Conservation (phyloP, 441 rosid genomes). For the Populus hybrid region DNA sequence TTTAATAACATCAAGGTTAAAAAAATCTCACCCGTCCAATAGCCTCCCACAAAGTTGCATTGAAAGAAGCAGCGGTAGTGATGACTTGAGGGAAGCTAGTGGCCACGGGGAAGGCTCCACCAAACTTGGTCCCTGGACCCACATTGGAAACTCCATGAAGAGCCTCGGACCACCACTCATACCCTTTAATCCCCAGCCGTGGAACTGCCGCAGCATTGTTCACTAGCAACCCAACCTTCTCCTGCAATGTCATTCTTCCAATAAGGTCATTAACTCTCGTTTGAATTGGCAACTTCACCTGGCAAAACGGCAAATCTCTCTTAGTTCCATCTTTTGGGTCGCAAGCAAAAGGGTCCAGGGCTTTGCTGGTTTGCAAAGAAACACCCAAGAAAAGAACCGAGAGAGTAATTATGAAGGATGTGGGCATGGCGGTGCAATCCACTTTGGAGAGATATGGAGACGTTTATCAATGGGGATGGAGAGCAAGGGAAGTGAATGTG, state of each 20-base stretch:
- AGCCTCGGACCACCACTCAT: constrained; percentile 99
- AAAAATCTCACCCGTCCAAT: constrained; percentile 72
- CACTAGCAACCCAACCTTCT: constrained; percentile 67
- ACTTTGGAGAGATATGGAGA: not conserved
- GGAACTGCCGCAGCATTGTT: constrained; percentile 76
- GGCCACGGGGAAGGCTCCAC: constrained; percentile 76
- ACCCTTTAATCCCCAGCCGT: constrained; percentile 71
- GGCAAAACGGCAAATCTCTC: constrained; percentile 53
- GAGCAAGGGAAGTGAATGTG: constrained; percentile 5
- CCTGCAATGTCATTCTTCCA: constrained; percentile 62
- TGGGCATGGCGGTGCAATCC: constrained; percentile 15
- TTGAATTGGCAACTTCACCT: constrained; percentile 38
- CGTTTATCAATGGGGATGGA: constrained; percentile 12
- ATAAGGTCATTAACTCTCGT: constrained; percentile 69
- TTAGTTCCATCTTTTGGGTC: constrained; percentile 53
- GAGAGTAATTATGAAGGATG: constrained; percentile 11
- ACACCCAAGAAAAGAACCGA: constrained; percentile 20
- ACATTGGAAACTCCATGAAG: constrained; percentile 94
- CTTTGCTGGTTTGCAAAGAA: constrained; percentile 7
- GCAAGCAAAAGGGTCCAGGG: constrained; percentile 66
- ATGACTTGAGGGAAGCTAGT: constrained; percentile 98
- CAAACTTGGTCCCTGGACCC: constrained; percentile 86
- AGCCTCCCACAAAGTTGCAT: constrained; percentile 73
- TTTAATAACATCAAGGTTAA: not conserved
- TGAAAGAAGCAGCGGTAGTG: constrained; percentile 90